Percentiles rank a stretch among this genome's conserved stretches.
Evolutionary conservation across 305 asterid genomes (phyloP).

Genomic region (Fraxinus albicans): DNA sequence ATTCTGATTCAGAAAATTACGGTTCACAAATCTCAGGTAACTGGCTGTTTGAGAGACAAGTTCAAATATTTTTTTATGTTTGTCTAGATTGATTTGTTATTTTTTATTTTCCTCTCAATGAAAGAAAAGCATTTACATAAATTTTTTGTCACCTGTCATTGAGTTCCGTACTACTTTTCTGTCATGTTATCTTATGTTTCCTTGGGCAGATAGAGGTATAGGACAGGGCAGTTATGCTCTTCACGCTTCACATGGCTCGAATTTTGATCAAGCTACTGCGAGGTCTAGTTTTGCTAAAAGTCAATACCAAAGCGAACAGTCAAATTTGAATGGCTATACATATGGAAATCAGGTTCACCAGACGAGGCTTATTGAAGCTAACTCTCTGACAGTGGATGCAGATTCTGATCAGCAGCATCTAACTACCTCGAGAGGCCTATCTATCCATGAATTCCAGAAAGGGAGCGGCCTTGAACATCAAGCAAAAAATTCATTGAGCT

Average conservation of each 20-base stretch:
- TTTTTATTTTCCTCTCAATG: not conserved
- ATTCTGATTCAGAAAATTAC: conserved; percentile 43
- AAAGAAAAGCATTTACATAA: not conserved
- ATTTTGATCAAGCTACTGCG: conserved; percentile 47
- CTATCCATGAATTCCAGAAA: conserved; percentile 61
- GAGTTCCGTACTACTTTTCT: not conserved
- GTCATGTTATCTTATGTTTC: conserved; percentile 21
- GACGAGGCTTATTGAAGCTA: conserved; percentile 58
- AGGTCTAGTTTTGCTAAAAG: conserved; percentile 57
- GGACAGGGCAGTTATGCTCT: conserved; percentile 53
- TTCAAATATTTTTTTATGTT: not conserved
- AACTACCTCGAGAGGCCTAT: conserved; percentile 48
- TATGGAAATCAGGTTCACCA: conserved; percentile 59
- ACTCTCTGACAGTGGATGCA: conserved; percentile 59
- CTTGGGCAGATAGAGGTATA: conserved; percentile 60
- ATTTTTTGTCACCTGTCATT: not conserved
- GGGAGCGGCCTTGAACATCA: conserved; percentile 56
- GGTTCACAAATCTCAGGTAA: conserved; percentile 57
- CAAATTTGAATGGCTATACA: conserved; percentile 62
- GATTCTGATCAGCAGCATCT: conserved; percentile 52
- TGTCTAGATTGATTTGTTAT: not conserved
- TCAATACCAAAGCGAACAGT: conserved; percentile 55
- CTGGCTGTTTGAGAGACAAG: conserved; percentile 10
- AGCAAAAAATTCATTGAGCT: conserved; percentile 52
- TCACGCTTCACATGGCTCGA: conserved; percentile 57